Percentiles rank a stretch among this genome's conserved stretches.
These are phyloP conservation scores for Trichoderma pleuroti DNA, from an alignment of 2,329 filamentous ascomycete genomes.

Conservation along the genomic window DNA sequence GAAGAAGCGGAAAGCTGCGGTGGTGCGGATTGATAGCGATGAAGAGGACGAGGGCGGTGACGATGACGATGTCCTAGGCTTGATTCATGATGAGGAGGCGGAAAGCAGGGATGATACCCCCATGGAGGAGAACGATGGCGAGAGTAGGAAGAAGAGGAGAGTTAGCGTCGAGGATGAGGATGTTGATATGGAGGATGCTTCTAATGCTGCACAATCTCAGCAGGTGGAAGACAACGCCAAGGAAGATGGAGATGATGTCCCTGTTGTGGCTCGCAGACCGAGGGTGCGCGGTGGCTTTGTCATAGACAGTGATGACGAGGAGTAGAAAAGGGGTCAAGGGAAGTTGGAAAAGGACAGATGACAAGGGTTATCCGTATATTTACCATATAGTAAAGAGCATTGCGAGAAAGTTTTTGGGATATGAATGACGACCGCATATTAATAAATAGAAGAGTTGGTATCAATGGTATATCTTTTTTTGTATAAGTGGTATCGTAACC, in stretches of 20 bases:
- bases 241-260: constrained; percentile 31
- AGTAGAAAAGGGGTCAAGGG: constrained; percentile 26
- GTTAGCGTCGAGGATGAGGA: constrained; percentile 29
- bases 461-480: neutral
- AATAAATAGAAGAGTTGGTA: neutral
- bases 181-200: constrained; percentile 28
- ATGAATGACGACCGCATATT: neutral
- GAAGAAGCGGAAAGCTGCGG: constrained; percentile 30
- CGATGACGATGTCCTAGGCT: constrained; percentile 25
- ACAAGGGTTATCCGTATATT: neutral
- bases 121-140: constrained; percentile 31
- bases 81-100: constrained; percentile 25
- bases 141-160: constrained; percentile 29
- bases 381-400: neutral
- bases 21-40: constrained; percentile 29
- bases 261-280: constrained; percentile 36
- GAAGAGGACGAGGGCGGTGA: constrained; percentile 28
- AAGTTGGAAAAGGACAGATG: neutral
- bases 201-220: neutral
- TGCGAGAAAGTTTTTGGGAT: neutral
- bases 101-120: constrained; percentile 20
- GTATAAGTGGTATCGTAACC: neutral
- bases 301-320: constrained; percentile 58
- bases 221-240: constrained; percentile 21
- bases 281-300: constrained; percentile 53